These are phyloP conservation scores for Marasmius fiardii DNA, from an alignment of 1,284 basidiomycete species.

Conservation along the genomic window DNA sequence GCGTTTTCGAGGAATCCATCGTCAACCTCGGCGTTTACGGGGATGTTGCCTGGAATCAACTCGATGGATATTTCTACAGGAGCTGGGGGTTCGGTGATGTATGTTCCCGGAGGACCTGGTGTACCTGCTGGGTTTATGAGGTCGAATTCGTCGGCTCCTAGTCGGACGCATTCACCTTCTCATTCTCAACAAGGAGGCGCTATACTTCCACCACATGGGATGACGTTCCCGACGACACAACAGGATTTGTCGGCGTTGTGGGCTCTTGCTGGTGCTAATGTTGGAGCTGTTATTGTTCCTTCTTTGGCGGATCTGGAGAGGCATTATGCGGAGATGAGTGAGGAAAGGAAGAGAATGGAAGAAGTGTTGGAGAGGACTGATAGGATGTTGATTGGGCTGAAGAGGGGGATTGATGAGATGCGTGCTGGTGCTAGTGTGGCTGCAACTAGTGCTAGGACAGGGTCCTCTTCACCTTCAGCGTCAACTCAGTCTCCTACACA, in stretches of 20 bases:
- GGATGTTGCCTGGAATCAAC: constrained; percentile 20
- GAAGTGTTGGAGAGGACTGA: constrained; percentile 74
- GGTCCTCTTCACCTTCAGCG: neutral
- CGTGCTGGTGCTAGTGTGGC: neutral
- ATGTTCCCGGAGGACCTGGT: neutral
- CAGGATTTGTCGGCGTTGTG: constrained; percentile 20
- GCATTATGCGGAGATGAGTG: constrained; percentile 61
- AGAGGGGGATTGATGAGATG: constrained; percentile 72
- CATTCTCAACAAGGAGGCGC: constrained; percentile 32
- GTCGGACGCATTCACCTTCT: constrained; percentile 66
- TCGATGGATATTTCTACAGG: constrained; percentile 15
- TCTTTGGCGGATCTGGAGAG: constrained; percentile 60
- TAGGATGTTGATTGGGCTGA: constrained; percentile 63
- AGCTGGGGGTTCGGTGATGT: constrained; percentile 8
- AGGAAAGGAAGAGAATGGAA: constrained; percentile 58
- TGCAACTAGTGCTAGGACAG: too few relatives aligned
- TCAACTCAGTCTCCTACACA: constrained; percentile 11
- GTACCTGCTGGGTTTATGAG: constrained; percentile 51
- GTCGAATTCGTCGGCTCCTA: constrained; percentile 57
- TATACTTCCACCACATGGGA: constrained; percentile 35
- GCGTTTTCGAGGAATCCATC: constrained; percentile 28
- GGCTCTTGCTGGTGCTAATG: constrained; percentile 27
- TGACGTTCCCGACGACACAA: constrained; percentile 23
- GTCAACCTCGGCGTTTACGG: constrained; percentile 2
- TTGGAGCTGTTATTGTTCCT: constrained; percentile 37